Base-by-base conservation (phyloP, 164 flowering plant genomes). In the Buxus sempervirens region DNA sequence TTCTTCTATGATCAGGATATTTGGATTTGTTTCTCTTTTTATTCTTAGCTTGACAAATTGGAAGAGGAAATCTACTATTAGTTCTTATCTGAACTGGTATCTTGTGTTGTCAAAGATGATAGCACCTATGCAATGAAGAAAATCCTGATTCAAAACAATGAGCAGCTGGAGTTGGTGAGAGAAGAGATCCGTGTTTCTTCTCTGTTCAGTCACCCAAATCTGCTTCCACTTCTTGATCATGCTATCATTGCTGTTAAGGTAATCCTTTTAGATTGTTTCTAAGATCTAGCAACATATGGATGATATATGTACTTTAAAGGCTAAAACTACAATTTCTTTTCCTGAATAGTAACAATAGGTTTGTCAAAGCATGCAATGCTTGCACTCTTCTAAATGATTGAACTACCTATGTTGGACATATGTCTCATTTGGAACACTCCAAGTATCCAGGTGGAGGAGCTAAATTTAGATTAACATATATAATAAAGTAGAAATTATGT, bases 161-260 rank as follows among this genome's bases (percentile, higher is more conserved):
- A 95, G 70, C 97, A 95, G 77, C 72, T 95, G 80, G 88, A 88
- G 75, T 76, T 90, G 83, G 98, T 95, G 78, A 85, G 86, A 70
- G 89, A 90, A 77, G 97, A 95, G 86, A 89, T 92, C 54, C 97
- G 85, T 27, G 88, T 95, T 73, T 92, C 97, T 2, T 90, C 96
- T 0, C 75, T 86, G 68, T 95, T 95, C 76, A 88, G 63, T 74
- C 98, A 95, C 76, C 88, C 86, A 27, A 90, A 95, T 84, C 77
- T 95, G 71, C 97, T 95, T 76, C 98, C 98, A 0, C 91, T 95
- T 67, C 85, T 95, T 69, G 98, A 95, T 78, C 97, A 95, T 84
- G 97, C 98, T 38, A 88, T 91, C 41, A 88, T 95, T 76, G 77
- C 90, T 27, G 91, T 86, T 58, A 95, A 91, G 97, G 98, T 87